These are phyloP conservation scores for Scleromitrula shiraiana DNA, from an alignment of 2,329 filamentous ascomycete genomes.

Conservation along the genomic window DNA sequence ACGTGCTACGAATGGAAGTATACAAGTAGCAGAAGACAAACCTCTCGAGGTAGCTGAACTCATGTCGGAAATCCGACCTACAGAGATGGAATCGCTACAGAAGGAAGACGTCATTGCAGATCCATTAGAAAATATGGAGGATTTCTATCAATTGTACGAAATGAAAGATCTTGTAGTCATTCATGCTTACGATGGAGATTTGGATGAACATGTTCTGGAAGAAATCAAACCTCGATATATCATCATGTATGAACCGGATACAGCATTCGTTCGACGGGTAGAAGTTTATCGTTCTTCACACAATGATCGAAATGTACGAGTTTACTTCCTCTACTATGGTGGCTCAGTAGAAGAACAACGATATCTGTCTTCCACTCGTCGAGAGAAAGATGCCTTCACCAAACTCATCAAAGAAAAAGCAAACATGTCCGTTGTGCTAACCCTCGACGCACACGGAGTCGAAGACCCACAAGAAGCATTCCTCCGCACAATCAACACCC, in stretches of 20 bases:
- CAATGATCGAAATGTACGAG: constrained; percentile 76
- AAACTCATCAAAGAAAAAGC: constrained; percentile 90
- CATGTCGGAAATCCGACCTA: constrained; percentile 76
- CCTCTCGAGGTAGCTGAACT: constrained; percentile 74
- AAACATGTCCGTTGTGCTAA: constrained; percentile 84
- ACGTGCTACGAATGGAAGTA: constrained; percentile 64
- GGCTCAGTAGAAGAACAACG: constrained; percentile 92
- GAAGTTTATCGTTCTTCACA: constrained; percentile 96
- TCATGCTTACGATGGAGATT: constrained; percentile 90
- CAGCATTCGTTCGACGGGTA: constrained; percentile 86
- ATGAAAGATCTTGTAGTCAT: constrained; percentile 83
- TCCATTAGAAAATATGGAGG: constrained; percentile 82
- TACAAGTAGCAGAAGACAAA: constrained; percentile 73
- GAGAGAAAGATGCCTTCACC: constrained; percentile 94
- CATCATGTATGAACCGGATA: constrained; percentile 97
- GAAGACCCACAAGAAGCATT: constrained; percentile 87
- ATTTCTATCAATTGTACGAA: constrained; percentile 84
- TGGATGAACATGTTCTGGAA: constrained; percentile 93
- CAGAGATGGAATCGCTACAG: constrained; percentile 64
- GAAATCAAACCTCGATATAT: constrained; percentile 90
- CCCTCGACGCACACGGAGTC: constrained; percentile 56
- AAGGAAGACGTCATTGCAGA: constrained; percentile 72
- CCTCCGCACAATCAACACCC: constrained; percentile 88
- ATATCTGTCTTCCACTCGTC: constrained; percentile 80
- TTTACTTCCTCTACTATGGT: constrained; percentile 96